Evolutionary conservation across 2,329 filamentous ascomycete species (phyloP).

Genomic region (Calonectria ilicicola): DNA sequence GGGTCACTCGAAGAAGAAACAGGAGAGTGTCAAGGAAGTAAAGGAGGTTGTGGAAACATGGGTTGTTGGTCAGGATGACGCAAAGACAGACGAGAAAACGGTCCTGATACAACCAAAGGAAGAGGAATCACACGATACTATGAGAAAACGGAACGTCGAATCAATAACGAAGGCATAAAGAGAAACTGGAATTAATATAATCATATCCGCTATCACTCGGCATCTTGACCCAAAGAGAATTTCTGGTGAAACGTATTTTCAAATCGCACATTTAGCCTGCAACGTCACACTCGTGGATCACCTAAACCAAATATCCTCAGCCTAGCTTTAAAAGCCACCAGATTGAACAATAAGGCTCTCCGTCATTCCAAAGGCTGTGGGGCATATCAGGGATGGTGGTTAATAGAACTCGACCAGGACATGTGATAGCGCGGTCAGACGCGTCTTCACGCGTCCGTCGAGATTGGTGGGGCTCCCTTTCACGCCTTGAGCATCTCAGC

Average conservation of each 20-base stretch:
- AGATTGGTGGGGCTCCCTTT: constrained; percentile 17
- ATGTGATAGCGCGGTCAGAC: constrained; percentile 30
- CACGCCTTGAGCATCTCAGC: neutral
- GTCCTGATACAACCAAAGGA: constrained; percentile 41
- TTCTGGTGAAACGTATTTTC: neutral
- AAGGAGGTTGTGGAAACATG: constrained; percentile 80
- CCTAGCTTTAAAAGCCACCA: neutral
- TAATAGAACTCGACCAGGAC: constrained; percentile 6
- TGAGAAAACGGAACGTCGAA: constrained; percentile 44
- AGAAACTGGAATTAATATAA: neutral
- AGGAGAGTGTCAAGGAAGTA: constrained; percentile 70
- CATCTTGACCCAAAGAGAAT: neutral
- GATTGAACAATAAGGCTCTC: neutral
- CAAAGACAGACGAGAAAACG: constrained; percentile 38
- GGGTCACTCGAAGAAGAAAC: constrained; percentile 73
- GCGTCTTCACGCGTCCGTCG: constrained; percentile 16
- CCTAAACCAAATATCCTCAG: neutral
- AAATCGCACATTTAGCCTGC: neutral
- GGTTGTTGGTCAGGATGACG: constrained; percentile 65
- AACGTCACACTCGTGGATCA: neutral
- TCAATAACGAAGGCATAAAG: constrained; percentile 19
- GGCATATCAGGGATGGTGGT: neutral
- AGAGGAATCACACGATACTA: constrained; percentile 24
- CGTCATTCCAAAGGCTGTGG: neutral
- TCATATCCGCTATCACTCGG: neutral